Evolutionary conservation across 352 stramenopile genomes (phyloP).

Genomic region (Globisporangium camurandrum): DNA sequence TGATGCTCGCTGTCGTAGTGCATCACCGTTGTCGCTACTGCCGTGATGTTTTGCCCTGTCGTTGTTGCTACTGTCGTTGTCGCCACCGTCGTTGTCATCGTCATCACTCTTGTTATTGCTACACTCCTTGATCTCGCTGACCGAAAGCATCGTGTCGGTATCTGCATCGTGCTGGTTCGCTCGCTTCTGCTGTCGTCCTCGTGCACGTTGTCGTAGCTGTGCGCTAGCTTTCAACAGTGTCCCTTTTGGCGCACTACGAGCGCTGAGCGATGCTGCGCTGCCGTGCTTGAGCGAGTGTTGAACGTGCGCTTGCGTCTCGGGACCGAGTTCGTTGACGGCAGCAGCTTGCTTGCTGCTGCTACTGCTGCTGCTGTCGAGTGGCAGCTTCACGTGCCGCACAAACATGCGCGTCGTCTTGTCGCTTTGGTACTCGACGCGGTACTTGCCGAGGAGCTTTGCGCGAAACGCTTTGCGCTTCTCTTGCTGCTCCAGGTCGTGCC

Average conservation of each 20-base stretch:
- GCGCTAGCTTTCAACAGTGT: no score
- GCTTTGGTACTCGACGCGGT: slow-evolving; percentile 44
- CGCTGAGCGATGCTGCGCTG: neutral
- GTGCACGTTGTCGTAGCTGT: no score
- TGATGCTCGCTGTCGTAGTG: neutral
- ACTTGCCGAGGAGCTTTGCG: slow-evolving; percentile 45
- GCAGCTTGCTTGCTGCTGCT: neutral
- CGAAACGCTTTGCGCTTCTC: slow-evolving; percentile 26
- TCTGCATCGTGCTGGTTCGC: slow-evolving; percentile 7
- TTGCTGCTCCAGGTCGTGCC: slow-evolving; percentile 15
- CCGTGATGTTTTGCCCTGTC: neutral
- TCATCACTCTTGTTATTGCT: neutral
- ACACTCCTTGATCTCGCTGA: neutral
- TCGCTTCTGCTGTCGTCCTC: slow-evolving; percentile 6
- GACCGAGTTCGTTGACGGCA: slow-evolving; percentile 2
- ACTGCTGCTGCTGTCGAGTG: neutral
- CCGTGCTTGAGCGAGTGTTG: slow-evolving; percentile 15
- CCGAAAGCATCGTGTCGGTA: neutral
- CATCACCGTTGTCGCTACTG: neutral
- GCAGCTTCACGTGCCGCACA: slow-evolving; percentile 9
- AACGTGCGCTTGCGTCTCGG: slow-evolving; percentile 12
- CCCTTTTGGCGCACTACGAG: no score
- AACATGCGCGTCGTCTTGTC: slow-evolving; percentile 46
- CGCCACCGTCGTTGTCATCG: neutral
- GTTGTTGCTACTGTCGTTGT: neutral